A percentile compares a stretch with the other conserved stretches of the same genome.
Conservation (phyloP, 148 eudicot species). For the Polygonum maritimum region DNA sequence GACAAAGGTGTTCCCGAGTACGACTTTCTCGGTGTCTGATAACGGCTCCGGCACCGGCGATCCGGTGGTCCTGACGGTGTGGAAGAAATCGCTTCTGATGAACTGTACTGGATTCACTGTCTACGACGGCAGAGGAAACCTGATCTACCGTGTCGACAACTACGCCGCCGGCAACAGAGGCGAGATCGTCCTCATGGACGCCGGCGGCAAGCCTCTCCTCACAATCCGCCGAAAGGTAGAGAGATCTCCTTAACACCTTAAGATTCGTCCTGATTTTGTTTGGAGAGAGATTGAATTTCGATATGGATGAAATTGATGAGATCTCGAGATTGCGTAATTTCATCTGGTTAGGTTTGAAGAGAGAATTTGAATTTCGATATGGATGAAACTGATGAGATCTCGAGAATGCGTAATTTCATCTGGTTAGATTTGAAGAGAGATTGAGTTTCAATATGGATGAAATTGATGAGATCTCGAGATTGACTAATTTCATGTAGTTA, state of each 20-base stretch:
- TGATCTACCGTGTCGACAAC: conserved; percentile 66
- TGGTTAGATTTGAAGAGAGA: too few relatives aligned
- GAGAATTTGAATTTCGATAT: background rate
- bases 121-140: conserved; percentile 49
- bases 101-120: conserved; percentile 76
- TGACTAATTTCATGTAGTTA: background rate
- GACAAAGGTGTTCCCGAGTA: conserved; percentile 12
- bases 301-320: too few relatives aligned
- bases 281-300: too few relatives aligned
- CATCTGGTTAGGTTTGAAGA: background rate
- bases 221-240: conserved; percentile 78
- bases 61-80: conserved; percentile 38
- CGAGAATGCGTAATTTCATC: background rate
- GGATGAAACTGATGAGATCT: background rate
- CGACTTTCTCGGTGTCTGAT: background rate
- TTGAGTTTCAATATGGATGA: too few relatives aligned
- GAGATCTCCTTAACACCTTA: too few relatives aligned
- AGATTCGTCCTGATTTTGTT: too few relatives aligned
- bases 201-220: conserved; percentile 54
- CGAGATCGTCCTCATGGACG: conserved; percentile 61
- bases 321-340: background rate
- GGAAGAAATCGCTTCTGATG: conserved; percentile 64
- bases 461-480: background rate
- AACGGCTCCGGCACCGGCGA: background rate
- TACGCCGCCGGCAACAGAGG: conserved; percentile 32